Evolutionary conservation across 2,329 filamentous ascomycete genomes (phyloP), one percentile per base, ranked within the genome.

Genomic region (Colletotrichum somersetense): DNA sequence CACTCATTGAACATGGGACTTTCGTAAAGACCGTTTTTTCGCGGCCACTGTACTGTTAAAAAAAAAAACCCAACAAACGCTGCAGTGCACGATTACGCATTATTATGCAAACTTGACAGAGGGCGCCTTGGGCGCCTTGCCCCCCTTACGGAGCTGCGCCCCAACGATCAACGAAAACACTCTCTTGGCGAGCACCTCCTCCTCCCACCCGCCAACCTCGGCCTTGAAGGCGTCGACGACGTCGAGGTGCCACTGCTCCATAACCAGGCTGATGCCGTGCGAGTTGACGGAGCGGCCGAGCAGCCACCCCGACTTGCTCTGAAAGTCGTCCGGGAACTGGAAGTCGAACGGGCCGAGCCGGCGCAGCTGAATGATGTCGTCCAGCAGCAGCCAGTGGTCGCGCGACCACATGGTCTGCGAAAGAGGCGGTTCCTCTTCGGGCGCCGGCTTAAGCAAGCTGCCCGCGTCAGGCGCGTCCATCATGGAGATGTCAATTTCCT

Each of bases 221-320:
- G 77, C 76, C 68, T 79, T 80, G 75, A 90, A 90, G 3, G 85
- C 88, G 70, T 89, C 85, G 33, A 90, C 83, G 66, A 89, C 83
- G 71, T 90, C 88, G 23, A 90, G 78, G 71, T 91, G 89, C 88
- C 88, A 90, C 68, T 81, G 77, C 78, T 89, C 84, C 23, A 91
- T 80, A 30, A 80, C 73, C 80, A 90, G 81, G 5, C 79, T 78
- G 77, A 84, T 81, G 57, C 83, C 85, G 46, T 85, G 83, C 38
- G 85, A 83, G 33, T 78, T 77, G 67, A 89, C 84, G 35, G 81
- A 82, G 76, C 85, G 87, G 68, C 87, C 87, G 2, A 89, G 79
- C 42, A 87, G 82, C 53, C 78, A 76, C 53, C 79, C 77, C 1
- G 80, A 78, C 20, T 75, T 75, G 12, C 76, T 78, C 59, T 78